These are phyloP conservation scores for Pleurotus tuber-regium DNA, from an alignment of 768 basidiomycete species.

Conservation along the genomic window DNA sequence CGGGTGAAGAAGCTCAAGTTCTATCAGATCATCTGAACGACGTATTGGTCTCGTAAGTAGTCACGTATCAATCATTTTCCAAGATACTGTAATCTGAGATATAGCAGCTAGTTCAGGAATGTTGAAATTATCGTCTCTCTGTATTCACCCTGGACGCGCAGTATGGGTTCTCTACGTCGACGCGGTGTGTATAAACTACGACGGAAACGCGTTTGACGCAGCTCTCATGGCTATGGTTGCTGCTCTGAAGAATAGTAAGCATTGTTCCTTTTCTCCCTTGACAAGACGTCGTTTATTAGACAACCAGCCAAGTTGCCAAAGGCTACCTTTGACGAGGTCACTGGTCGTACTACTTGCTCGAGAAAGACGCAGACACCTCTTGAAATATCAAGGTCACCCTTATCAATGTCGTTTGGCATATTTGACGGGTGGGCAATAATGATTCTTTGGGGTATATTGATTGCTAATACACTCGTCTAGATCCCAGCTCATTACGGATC, in stretches of 20 bases:
- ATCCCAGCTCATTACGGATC: constrained; percentile 71
- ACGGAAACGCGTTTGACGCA: constrained; percentile 94
- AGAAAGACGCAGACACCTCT: constrained; percentile 46
- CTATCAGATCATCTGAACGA: constrained; percentile 83
- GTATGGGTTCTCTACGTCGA: constrained; percentile 97
- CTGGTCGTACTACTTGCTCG: constrained; percentile 60
- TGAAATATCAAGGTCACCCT: constrained; percentile 41
- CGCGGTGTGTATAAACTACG: constrained; percentile 94
- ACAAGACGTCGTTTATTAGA: not conserved
- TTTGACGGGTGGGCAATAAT: constrained; percentile 74
- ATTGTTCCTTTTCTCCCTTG: not conserved
- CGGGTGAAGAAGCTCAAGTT: constrained; percentile 90
- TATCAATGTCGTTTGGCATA: constrained; percentile 71
- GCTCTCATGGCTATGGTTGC: constrained; percentile 84
- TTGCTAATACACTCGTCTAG: too few species aligned
- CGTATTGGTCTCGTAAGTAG: constrained; percentile 65
- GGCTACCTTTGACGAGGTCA: constrained; percentile 69
- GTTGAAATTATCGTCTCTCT: constrained; percentile 64
- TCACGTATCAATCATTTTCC: not conserved
- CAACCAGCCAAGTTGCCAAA: constrained; percentile 64
- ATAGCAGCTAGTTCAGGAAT: constrained; percentile 57
- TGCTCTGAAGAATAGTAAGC: constrained; percentile 81
- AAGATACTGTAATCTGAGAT: not conserved
- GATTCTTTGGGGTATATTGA: too few species aligned
- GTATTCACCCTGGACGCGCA: constrained; percentile 77